Percentiles rank a stretch among this genome's conserved stretches.
phyloP scores from a whole-genome alignment of 768 basidiomycete species.

The Tubosaeta sp. region DNA sequence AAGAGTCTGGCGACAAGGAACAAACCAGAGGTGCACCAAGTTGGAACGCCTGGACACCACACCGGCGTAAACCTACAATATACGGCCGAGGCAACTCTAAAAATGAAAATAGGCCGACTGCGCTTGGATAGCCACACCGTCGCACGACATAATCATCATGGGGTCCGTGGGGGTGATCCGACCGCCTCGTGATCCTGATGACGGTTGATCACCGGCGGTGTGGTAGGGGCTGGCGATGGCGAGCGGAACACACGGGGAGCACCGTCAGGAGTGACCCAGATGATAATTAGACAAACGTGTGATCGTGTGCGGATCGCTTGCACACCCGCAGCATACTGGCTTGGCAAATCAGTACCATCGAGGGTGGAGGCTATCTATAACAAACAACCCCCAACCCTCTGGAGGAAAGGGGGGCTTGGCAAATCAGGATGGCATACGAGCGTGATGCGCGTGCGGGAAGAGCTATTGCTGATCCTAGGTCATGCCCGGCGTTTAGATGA shows the following conservation, averaged over 20 bases:
- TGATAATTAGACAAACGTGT: neutral
- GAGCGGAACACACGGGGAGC: neutral
- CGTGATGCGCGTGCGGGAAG: neutral
- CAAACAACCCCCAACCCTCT: neutral
- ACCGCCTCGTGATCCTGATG: neutral
- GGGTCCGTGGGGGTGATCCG: neutral
- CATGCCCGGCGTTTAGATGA: neutral
- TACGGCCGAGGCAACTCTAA: neutral
- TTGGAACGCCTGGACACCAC: neutral
- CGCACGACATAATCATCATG: neutral
- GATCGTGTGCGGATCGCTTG: neutral
- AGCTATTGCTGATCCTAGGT: neutral
- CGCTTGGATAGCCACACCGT: neutral
- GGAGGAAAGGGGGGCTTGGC: neutral
- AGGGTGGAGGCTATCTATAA: neutral
- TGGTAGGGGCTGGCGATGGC: neutral
- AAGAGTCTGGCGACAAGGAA: neutral
- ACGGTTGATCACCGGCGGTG: neutral
- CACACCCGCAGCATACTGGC: neutral
- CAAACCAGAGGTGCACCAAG: conserved; percentile 1
- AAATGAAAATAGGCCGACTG: neutral
- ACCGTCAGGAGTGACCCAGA: neutral
- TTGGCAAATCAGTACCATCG: neutral
- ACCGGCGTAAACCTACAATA: neutral
- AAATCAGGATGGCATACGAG: neutral